Evolutionary conservation across 1,284 basidiomycete genomes (phyloP), one percentile per base, ranked within the genome.

Genomic region (Acaromyces ingoldii): DNA sequence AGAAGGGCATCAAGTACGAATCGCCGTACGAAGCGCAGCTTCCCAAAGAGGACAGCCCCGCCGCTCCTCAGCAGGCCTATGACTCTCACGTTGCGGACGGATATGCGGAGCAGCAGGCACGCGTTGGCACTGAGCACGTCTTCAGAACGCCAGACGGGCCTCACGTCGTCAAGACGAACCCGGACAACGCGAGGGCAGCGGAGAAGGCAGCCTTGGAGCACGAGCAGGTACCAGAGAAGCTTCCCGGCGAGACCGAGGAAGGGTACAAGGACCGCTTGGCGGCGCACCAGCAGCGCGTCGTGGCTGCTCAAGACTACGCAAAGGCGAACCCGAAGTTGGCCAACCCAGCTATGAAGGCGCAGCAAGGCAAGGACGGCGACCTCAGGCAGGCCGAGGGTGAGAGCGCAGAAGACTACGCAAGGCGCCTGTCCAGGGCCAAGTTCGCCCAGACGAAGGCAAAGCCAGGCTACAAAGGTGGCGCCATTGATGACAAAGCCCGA

Each of bases 1-100:
- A 56, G 4, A 50, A 57, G 5, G 72, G 72, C 13, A 49, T 67
- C 29, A 58, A 63, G 56, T 61, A 71, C 57, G 53, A 58, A 13
- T 72, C 70, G 25, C 51, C 60, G 4, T 75, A 74, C 53, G 70
- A 71, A 26, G 53, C 61, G 51, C 70, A 75, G 57, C 61, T 71
- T 13, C 48, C 58, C 33, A 49, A 54, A 7, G 65, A 63, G 22
- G 55, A 64, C 30, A 33, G 34, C 22, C 33, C 34, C 22, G 25
- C 44, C 6, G 51, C 51, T 44, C 53, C 62, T 46, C 60, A 62
- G 41, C 53, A 63, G 41, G 70, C 65, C 2, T 48, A 70, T 53
- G 49, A 60, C 30, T 55, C 65, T 43, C 64, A 67, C 38, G 62
- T 61, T 21, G 51, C 54, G 39, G 58, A 58, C n/a, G 72, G 72